These are phyloP conservation scores for Exophiala phaeomuriformis DNA, from an alignment of 2,329 filamentous ascomycete species.

Conservation along the genomic window DNA sequence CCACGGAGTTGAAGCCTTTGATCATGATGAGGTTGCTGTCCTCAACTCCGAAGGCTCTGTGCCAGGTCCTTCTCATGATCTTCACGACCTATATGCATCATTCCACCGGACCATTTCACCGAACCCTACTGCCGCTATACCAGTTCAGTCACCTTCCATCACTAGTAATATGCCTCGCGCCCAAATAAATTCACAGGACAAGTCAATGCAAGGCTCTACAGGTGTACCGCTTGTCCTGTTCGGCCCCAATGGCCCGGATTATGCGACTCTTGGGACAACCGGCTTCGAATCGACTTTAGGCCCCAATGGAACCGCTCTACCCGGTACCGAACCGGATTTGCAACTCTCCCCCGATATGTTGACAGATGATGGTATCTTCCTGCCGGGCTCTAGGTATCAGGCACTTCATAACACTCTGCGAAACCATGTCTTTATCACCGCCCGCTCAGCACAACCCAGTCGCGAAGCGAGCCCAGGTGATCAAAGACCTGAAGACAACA, in stretches of 20 bases:
- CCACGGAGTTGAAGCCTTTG: background rate
- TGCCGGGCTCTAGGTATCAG: conserved; percentile 44
- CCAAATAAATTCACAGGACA: background rate
- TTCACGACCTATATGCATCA: background rate
- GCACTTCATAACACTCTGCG: conserved; percentile 42
- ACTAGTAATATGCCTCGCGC: background rate
- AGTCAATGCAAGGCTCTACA: background rate
- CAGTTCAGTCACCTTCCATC: background rate
- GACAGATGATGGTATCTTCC: conserved; percentile 43
- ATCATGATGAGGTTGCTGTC: background rate
- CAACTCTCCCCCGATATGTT: conserved; percentile 19
- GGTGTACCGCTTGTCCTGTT: background rate
- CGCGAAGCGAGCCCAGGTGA: conserved; percentile 23
- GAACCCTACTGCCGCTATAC: background rate
- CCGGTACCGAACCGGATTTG: conserved; percentile 30
- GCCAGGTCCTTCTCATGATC: background rate
- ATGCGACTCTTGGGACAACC: conserved; percentile 5
- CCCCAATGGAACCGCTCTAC: conserved; percentile 18
- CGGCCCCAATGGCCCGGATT: background rate
- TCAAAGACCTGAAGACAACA: background rate
- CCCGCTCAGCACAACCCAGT: conserved; percentile 37
- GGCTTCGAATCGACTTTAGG: conserved; percentile 4
- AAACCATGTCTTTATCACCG: conserved; percentile 42
- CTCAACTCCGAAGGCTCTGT: background rate
- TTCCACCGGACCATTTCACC: background rate